phyloP scores from a whole-genome alignment of 495 filamentous ascomycete genomes.

The Tuber brumale region DNA sequence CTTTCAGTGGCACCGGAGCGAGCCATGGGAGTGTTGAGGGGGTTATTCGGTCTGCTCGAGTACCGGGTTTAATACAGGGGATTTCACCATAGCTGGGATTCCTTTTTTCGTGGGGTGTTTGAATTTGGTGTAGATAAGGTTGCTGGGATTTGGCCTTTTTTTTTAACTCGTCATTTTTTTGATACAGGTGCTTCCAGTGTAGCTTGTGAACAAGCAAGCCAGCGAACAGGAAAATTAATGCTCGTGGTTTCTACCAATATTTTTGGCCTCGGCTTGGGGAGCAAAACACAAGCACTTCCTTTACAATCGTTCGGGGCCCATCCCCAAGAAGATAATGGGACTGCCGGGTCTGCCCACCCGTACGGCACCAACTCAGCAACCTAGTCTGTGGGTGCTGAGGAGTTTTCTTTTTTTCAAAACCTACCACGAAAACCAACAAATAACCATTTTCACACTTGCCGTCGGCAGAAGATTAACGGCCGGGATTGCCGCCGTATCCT shows the following conservation, averaged over 20 bases:
- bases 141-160: neutral
- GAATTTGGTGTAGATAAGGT: neutral
- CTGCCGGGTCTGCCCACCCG: neutral
- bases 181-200: neutral
- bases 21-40: neutral
- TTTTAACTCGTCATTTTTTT: constrained; percentile 2
- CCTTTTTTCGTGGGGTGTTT: neutral
- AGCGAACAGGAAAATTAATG: neutral
- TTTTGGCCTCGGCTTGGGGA: neutral
- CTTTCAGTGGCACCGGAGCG: neutral
- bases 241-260: neutral
- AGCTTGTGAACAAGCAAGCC: neutral
- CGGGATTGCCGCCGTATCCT: neutral
- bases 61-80: neutral
- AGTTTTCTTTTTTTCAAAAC: neutral
- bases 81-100: neutral
- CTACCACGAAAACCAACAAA: neutral
- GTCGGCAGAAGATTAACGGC: neutral
- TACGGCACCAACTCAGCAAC: neutral
- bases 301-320: neutral
- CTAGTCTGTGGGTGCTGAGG: neutral
- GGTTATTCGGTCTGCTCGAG: neutral
- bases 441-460: neutral
- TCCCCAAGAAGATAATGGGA: neutral
- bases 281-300: neutral